These are phyloP conservation scores for Ogataea angusta DNA, from an alignment of 805 yeast genomes.

Conservation along the genomic window DNA sequence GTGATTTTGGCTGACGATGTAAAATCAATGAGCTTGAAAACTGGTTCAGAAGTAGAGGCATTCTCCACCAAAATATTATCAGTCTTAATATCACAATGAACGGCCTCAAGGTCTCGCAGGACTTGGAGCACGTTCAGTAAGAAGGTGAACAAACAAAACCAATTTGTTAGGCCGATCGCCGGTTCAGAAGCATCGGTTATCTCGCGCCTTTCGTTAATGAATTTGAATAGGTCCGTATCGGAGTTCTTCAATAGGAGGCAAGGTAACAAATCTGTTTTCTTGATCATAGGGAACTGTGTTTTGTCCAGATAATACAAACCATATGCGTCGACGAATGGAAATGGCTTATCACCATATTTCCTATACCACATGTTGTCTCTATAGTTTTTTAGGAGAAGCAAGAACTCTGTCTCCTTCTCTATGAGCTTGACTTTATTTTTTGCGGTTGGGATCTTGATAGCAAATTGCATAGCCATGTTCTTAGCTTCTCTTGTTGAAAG, in stretches of 20 bases:
- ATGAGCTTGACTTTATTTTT: conserved; percentile 24
- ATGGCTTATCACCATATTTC: conserved; percentile 2
- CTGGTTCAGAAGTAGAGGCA: conserved; percentile 20
- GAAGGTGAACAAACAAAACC: conserved; percentile 34
- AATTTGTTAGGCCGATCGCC: conserved; percentile 24
- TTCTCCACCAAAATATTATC: conserved; percentile 38
- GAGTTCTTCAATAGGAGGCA: conserved; percentile 28
- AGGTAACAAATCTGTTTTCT: conserved; percentile 27
- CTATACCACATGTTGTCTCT: conserved; percentile 17
- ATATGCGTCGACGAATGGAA: conserved; percentile 29
- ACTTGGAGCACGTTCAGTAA: conserved; percentile 27
- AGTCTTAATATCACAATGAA: conserved; percentile 49
- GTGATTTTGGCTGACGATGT: conserved; percentile 35
- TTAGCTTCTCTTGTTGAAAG: conserved; percentile 14
- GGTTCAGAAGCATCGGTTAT: not conserved
- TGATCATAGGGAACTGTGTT: conserved; percentile 24
- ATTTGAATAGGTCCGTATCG: conserved; percentile 27
- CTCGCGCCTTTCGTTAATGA: conserved; percentile 13
- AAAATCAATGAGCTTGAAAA: conserved; percentile 46
- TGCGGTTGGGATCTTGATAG: conserved; percentile 31
- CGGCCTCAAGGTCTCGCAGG: conserved; percentile 28
- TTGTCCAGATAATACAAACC: conserved; percentile 29
- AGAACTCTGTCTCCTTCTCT: conserved; percentile 27
- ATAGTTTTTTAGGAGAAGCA: conserved; percentile 20
- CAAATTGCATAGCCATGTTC: conserved; percentile 14